Conservation (phyloP, 345 rosid genomes). For the Syzygium oleosum region DNA sequence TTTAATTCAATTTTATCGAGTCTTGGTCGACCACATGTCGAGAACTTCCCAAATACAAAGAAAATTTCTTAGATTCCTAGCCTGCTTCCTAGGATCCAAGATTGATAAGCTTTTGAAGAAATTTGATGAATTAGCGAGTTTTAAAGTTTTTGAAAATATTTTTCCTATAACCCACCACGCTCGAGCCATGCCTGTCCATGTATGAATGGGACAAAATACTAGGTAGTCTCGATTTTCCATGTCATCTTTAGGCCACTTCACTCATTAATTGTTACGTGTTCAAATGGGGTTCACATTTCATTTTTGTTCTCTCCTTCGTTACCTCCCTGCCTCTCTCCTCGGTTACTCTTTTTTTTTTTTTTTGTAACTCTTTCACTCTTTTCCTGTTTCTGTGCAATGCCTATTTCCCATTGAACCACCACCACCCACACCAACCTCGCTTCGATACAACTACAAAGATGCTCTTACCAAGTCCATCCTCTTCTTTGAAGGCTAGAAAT, state of each 20-base stretch:
- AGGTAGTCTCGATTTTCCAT: not conserved
- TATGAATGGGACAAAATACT: not conserved
- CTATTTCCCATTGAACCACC: not conserved
- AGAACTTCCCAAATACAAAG: not conserved
- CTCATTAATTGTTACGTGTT: not conserved
- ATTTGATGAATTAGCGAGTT: not conserved
- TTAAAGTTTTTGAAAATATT: no score
- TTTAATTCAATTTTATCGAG: not conserved
- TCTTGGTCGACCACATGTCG: not conserved
- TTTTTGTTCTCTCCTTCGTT: not conserved
- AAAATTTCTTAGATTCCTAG: not conserved
- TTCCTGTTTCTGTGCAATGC: not conserved
- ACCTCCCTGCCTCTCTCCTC: not conserved
- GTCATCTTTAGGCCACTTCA: accelerated
- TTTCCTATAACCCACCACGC: not conserved
- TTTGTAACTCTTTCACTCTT: not conserved
- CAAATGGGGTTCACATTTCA: not conserved
- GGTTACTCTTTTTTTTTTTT: not conserved
- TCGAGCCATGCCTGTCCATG: not conserved
- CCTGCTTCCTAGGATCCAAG: not conserved
- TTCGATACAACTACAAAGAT: not conserved
- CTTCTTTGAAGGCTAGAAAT: not conserved
- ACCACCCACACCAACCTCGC: not conserved
- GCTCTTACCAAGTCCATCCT: not conserved
- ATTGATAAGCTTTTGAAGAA: not conserved